phyloP scores from a whole-genome alignment of 192 early-diverging fungal species.

The Rhizophagus clarus region DNA sequence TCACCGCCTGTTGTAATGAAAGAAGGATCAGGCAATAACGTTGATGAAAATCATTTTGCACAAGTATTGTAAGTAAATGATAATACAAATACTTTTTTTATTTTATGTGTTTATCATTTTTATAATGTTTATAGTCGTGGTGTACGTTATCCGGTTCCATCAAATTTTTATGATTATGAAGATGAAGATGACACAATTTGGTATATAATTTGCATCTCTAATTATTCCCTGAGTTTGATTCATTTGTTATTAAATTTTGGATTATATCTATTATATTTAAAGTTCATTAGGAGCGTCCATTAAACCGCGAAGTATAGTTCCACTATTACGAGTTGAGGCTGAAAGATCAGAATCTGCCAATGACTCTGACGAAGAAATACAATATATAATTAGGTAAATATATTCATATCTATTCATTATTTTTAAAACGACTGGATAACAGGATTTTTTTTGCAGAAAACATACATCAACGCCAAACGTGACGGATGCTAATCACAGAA shows the following conservation, averaged over 20 bases:
- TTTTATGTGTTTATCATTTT: not conserved
- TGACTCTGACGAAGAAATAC: not conserved
- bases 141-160: not conserved
- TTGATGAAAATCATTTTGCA: not conserved
- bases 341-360: not conserved
- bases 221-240: not conserved
- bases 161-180: not conserved
- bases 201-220: not conserved
- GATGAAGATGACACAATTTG: not conserved
- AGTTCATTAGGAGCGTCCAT: not conserved
- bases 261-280: not conserved
- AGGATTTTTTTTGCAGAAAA: not conserved
- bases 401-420: not conserved
- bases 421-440: not conserved
- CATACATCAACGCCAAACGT: not conserved
- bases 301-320: not conserved
- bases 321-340: not conserved
- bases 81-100: not conserved
- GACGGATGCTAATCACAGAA: not conserved
- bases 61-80: not conserved
- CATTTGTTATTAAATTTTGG: not conserved
- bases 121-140: not conserved
- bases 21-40: not conserved
- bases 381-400: not conserved
- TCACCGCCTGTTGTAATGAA: not conserved